phyloP scores from a whole-genome alignment of 2,329 filamentous ascomycete genomes.

The Bipolaris victoriae region DNA sequence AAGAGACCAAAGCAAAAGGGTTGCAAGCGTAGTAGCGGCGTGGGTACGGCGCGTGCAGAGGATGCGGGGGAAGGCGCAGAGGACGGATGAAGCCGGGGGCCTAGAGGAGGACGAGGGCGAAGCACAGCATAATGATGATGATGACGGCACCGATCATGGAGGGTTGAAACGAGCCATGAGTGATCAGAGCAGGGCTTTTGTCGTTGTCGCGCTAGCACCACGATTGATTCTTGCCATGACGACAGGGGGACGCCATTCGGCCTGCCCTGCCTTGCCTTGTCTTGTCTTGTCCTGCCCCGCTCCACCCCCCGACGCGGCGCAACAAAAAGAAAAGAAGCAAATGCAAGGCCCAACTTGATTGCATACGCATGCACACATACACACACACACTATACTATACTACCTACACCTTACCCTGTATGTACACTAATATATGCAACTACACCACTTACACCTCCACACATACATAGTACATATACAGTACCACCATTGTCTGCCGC shows the following conservation, averaged over 20 bases:
- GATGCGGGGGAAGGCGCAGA: conserved; percentile 1
- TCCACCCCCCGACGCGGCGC: too few species aligned
- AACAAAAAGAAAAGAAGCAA: too few species aligned
- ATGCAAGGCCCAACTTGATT: too few species aligned
- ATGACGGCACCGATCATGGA: neutral
- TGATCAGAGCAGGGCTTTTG: neutral
- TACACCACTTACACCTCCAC: too few species aligned
- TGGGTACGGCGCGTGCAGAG: conserved; percentile 7
- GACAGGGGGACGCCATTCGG: conserved; percentile 14
- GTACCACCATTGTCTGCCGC: neutral
- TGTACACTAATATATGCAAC: too few species aligned
- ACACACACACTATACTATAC: too few species aligned
- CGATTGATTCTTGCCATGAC: conserved; percentile 16
- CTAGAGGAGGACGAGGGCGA: conserved; percentile 1
- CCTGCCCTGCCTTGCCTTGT: neutral
- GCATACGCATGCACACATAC: too few species aligned
- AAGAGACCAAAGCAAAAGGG: conserved; percentile 3
- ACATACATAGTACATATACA: neutral
- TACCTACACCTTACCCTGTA: too few species aligned
- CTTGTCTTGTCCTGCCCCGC: neutral
- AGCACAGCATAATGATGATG: conserved; percentile 1
- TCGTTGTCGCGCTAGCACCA: neutral
- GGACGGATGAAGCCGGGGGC: conserved; percentile 5
- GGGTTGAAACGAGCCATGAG: conserved; percentile 3
- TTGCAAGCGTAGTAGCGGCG: conserved; percentile 4